Evolutionary conservation across 139 green algal species (phyloP), one percentile per base, ranked within the genome.

Genomic region (Marvania coccoides): DNA sequence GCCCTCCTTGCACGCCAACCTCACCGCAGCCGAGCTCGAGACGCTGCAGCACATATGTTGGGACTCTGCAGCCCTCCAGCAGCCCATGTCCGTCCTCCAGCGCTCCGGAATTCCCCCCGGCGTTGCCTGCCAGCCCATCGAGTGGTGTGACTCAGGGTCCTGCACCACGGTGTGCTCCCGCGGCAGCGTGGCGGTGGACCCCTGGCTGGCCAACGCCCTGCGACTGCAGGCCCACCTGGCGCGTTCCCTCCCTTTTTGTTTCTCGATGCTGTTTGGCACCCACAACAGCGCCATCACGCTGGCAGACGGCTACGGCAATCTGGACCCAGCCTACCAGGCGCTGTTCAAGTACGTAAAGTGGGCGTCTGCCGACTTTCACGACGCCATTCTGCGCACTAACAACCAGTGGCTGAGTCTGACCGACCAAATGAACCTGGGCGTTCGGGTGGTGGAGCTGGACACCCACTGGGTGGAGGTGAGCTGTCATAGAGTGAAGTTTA

Each of bases 201-300:
- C 59, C 9, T 91, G 85, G 79, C 70, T 87, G 10, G 38, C 46
- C 14, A 65, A 72, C 29, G 79, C 80, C 8, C 73, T 61, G 23
- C 6, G 62, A 7, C 57, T 71, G 47, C 81, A 90, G 75, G 33
- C 64, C 37, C 30, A 45, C 1, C 65, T 90, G 39, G 39, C 69
- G 6, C 69, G 73, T 31, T 40, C 45, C 28, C 54, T 85, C 63
- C 77, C 77, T 2, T 67, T 85, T 12, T 86, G 81, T 63, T 77
- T 72, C 36, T 58, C 72, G 15, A 75, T 15, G 19, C 34, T 87
- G 53, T 64, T 87, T 39, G 85, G 84, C 42, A 84, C 83, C 5
- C 87, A 93, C 70, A 93, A 93, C 75, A 79, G 57, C 14, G 87
- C 65, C 38, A 91, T 93, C 47, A 81, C 71, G 0, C 58, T 93